Evolutionary conservation across 495 filamentous ascomycete species (phyloP).

Genomic region (Penicillium fimorum): DNA sequence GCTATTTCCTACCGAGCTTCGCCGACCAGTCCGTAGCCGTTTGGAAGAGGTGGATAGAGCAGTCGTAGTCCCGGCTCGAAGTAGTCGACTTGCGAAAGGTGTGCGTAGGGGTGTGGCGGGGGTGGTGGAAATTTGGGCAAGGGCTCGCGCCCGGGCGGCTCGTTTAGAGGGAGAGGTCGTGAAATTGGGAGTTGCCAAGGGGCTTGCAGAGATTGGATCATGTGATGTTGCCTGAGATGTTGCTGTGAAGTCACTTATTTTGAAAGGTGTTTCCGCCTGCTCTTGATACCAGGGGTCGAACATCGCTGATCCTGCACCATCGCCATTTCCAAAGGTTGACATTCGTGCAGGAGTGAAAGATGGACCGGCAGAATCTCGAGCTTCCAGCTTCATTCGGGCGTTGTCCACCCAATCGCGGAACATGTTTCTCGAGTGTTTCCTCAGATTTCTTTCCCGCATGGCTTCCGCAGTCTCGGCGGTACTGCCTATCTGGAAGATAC

Average conservation of each 20-base stretch:
- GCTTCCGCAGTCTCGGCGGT: constrained; percentile 49
- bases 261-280: constrained; percentile 48
- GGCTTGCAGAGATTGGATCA: constrained; percentile 35
- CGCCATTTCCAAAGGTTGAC: constrained; percentile 27
- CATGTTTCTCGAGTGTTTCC: constrained; percentile 54
- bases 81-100: constrained; percentile 46
- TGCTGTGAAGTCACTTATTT: constrained; percentile 41
- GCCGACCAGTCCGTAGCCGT: constrained; percentile 32
- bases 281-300: constrained; percentile 43
- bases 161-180: constrained; percentile 58
- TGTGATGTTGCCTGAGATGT: constrained; percentile 20
- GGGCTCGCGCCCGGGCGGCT: constrained; percentile 50
- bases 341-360: constrained; percentile 32
- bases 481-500: constrained; percentile 50
- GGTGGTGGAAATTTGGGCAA: constrained; percentile 53
- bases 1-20: constrained; percentile 38
- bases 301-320: constrained; percentile 36
- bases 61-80: constrained; percentile 34
- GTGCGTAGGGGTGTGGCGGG: constrained; percentile 48
- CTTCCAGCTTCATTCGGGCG: constrained; percentile 39
- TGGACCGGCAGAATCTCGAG: constrained; percentile 38
- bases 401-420: constrained; percentile 59
- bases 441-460: constrained; percentile 55
- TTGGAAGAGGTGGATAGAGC: constrained; percentile 28
- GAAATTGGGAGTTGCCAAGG: constrained; percentile 52